Evolutionary conservation across 1,284 basidiomycete genomes (phyloP), one percentile per base, ranked within the genome.

Genomic region (Rhodotorula sp.): DNA sequence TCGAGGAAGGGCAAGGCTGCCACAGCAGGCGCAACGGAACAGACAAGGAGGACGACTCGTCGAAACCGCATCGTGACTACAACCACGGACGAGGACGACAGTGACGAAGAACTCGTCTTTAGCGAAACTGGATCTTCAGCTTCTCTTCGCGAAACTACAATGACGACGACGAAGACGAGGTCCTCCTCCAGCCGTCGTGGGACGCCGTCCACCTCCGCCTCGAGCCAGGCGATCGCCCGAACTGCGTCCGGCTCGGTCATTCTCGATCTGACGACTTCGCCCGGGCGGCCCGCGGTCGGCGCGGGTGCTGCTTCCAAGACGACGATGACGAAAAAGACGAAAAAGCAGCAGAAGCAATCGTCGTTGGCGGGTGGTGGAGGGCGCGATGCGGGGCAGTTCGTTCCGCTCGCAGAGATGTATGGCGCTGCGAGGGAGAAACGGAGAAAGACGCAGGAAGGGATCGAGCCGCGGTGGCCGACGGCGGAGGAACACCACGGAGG

Each of bases 391-490:
- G 39, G 39, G 39, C 39, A 43, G 10, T 65, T 69, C n/a, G 63
- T n/a, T 3, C 63, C 72, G 5, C 47, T 71, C 23, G 62, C 65
- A 7, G 60, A 68, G 20, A 18, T 67, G 43, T 62, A 65, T 23
- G 56, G 39, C 18, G 43, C 29, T 3, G 54, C 60, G 20, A 48
- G 71, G 31, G 67, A 58, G 31, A 62, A 64, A 46, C 46, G 56
- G 20, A 39, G 69, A 12, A 73, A 69, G 56, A 34, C 31, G 23
- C 31, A 51, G n/a, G 69, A 71, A 31, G 62, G 56, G 3, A 3
- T 63, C 21, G 65, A 69, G 34, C 54, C 68, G 57, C 47, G 69
- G 2, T 75, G 74, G 74, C 74, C 74, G 6, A 73, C 67, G 5
- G 46, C 34, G 16, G 74, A 75, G 46, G 69, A 75, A 58, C 74